Percentiles rank a stretch among this genome's conserved stretches.
Evolutionary conservation across 1,284 basidiomycete genomes (phyloP).

Genomic region (Lentinula novae-zelandiae): DNA sequence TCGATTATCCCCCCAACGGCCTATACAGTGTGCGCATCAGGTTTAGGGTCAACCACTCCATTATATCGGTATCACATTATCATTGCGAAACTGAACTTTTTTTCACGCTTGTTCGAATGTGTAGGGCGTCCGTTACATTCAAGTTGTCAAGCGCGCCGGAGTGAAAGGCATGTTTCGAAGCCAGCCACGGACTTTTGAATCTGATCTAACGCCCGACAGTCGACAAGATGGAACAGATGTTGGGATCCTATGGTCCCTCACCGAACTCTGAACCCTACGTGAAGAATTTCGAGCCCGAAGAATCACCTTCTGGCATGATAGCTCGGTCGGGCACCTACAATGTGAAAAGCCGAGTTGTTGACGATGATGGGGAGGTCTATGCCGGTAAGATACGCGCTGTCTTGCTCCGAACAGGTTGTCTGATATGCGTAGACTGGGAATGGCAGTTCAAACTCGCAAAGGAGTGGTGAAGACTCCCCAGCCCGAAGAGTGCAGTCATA

Average conservation of each 20-base stretch:
- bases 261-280: constrained; percentile 55
- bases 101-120: constrained; percentile 1
- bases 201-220: constrained; percentile 42
- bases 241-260: constrained; percentile 80
- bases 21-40: constrained; percentile 63
- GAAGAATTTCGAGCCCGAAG: constrained; percentile 75
- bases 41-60: constrained; percentile 82
- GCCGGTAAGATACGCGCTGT: constrained; percentile 52
- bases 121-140: constrained; percentile 81
- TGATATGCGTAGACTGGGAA: constrained; percentile 60
- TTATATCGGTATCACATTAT: constrained; percentile 63
- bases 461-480: constrained; percentile 55
- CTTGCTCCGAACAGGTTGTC: not conserved
- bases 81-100: constrained; percentile 3
- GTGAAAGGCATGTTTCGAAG: constrained; percentile 47
- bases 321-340: constrained; percentile 75
- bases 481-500: not conserved
- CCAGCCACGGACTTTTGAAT: not conserved
- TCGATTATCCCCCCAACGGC: not conserved
- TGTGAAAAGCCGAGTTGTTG: constrained; percentile 77
- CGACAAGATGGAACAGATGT: constrained; percentile 88
- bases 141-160: constrained; percentile 77
- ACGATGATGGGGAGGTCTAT: constrained; percentile 77
- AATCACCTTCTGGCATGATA: constrained; percentile 78
- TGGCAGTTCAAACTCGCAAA: constrained; percentile 82